Evolutionary conservation across 164 flowering plant genomes (phyloP).

Genomic region (Stephania japonica): DNA sequence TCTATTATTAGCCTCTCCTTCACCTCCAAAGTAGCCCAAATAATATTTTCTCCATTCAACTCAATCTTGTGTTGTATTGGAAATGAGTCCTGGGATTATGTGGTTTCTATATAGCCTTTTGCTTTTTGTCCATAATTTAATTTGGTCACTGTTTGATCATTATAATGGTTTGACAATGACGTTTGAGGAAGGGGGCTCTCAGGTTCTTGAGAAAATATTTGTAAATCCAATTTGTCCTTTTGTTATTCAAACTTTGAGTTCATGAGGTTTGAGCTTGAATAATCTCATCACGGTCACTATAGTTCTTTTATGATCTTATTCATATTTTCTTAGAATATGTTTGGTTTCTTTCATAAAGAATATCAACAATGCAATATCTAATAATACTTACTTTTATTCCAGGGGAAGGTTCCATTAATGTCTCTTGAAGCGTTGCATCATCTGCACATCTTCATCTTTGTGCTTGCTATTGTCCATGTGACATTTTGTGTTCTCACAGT

Average conservation of each 20-base stretch:
- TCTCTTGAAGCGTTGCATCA: constrained; percentile 76
- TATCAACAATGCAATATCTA: neutral
- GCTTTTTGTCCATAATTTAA: neutral
- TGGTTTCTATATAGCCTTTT: neutral
- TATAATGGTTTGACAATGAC: neutral
- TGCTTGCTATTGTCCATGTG: constrained; percentile 79
- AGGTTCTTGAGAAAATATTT: neutral
- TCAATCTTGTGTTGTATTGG: neutral
- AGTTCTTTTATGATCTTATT: neutral
- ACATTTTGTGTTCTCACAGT: constrained; percentile 68
- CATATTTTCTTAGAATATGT: neutral
- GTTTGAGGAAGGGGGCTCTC: neutral
- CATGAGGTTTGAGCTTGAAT: neutral
- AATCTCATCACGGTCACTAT: neutral
- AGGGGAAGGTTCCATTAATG: constrained; percentile 72
- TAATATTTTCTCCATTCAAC: neutral
- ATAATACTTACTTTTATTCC: constrained; percentile 12
- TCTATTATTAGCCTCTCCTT: neutral
- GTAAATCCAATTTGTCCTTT: neutral
- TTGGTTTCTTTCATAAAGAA: neutral
- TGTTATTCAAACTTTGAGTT: neutral
- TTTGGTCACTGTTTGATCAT: neutral
- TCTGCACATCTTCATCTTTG: constrained; percentile 87
- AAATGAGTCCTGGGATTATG: neutral
- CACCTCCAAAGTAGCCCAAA: neutral